Percentiles rank a stretch among this genome's conserved stretches.
Evolutionary conservation across 192 early-diverging fungal genomes (phyloP).

Genomic region (Globomyces pollinis-pini): DNA sequence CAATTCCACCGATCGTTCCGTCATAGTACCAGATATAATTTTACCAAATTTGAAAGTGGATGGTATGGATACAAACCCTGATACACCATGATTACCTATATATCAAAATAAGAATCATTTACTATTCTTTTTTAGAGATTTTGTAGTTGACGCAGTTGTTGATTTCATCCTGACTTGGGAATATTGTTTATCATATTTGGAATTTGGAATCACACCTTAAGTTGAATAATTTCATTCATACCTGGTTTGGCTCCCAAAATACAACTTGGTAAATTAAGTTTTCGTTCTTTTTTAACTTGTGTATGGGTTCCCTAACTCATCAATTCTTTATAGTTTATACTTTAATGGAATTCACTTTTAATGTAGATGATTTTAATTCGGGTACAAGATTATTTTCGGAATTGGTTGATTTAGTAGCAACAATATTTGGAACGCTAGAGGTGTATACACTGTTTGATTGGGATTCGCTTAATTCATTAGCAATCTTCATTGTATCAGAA

Average conservation of each 20-base stretch:
- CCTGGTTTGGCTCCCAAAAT: slow-evolving; percentile 16
- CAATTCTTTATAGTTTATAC: too few relatives aligned
- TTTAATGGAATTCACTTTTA: too few relatives aligned
- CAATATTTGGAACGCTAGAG: too few relatives aligned
- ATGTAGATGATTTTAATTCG: too few relatives aligned
- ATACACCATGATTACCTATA: slow-evolving; percentile 14
- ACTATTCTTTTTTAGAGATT: slow-evolving; percentile 4
- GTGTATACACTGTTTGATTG: too few relatives aligned
- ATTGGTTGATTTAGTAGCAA: too few relatives aligned
- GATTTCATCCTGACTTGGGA: slow-evolving; percentile 11
- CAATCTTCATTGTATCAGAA: too few relatives aligned
- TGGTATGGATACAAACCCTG: slow-evolving; percentile 20
- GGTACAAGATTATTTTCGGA: too few relatives aligned
- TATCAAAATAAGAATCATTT: not conserved
- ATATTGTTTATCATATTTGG: slow-evolving; percentile 15
- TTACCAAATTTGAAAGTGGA: slow-evolving; percentile 21
- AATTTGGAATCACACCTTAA: slow-evolving; percentile 23
- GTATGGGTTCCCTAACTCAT: too few relatives aligned
- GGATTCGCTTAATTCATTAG: too few relatives aligned
- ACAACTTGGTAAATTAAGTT: slow-evolving; percentile 14
- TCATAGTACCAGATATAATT: slow-evolving; percentile 7
- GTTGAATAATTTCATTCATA: too few relatives aligned
- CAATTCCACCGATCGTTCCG: slow-evolving; percentile 6
- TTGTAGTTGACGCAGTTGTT: slow-evolving; percentile 19
- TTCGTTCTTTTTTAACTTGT: slow-evolving; percentile 8